Conservation (phyloP, 129 eudicot genomes). For the Helianthus tuberosus region DNA sequence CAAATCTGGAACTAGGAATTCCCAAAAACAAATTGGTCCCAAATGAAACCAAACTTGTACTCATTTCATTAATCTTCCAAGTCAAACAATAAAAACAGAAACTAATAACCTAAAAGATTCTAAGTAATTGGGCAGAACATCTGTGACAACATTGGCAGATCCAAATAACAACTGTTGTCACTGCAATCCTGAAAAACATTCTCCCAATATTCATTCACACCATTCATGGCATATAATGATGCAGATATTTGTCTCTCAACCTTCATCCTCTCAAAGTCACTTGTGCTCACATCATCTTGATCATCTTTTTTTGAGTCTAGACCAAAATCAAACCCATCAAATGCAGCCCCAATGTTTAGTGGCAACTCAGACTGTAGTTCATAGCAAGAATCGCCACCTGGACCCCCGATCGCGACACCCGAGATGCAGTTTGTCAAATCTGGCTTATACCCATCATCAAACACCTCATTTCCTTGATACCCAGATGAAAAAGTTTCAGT, state of each 20-base stretch:
- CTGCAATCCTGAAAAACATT: conserved; percentile 44
- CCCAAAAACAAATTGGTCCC: background rate
- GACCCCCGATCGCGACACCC: conserved; percentile 29
- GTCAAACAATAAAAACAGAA: conserved; percentile 20
- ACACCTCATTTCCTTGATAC: conserved; percentile 27
- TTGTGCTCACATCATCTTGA: conserved; percentile 26
- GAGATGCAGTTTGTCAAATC: conserved; percentile 52
- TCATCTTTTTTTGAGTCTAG: conserved; percentile 15
- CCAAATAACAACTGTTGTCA: conserved; percentile 55
- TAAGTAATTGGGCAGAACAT: conserved; percentile 55
- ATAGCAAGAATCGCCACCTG: conserved; percentile 24
- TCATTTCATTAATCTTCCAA: conserved; percentile 34
- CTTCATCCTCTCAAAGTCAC: conserved; percentile 72
- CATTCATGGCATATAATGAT: conserved; percentile 80
- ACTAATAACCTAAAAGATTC: conserved; percentile 8
- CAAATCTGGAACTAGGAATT: too few species aligned
- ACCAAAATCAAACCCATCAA: conserved; percentile 33
- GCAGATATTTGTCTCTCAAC: conserved; percentile 87
- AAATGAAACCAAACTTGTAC: conserved; percentile 31
- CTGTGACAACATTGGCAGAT: conserved; percentile 66
- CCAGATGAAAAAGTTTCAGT: conserved; percentile 38
- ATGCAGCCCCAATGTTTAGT: conserved; percentile 25
- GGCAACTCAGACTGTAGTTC: conserved; percentile 22
- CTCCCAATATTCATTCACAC: conserved; percentile 74
- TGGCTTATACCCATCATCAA: conserved; percentile 56